Evolutionary conservation across 2,329 filamentous ascomycete genomes (phyloP).

Genomic region (Fusarium fracticaudum): DNA sequence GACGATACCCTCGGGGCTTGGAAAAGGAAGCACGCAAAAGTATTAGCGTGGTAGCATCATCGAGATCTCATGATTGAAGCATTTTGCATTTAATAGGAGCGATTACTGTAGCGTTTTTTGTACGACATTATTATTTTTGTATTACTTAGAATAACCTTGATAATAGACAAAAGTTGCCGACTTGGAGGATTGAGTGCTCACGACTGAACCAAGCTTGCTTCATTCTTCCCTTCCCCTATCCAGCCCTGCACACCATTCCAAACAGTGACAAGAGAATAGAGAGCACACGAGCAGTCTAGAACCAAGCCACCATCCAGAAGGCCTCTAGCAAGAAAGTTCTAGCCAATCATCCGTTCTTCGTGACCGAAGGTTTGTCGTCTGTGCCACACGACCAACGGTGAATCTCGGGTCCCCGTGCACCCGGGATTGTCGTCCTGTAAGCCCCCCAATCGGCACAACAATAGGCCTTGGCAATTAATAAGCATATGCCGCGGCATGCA

Average conservation of each 20-base stretch:
- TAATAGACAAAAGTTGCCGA: background rate
- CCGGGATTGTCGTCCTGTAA: too few species aligned
- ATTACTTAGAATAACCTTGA: background rate
- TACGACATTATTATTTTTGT: background rate
- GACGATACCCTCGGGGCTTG: background rate
- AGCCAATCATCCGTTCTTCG: background rate
- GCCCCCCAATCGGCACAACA: background rate
- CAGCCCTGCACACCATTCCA: background rate
- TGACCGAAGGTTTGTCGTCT: background rate
- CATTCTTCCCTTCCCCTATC: background rate
- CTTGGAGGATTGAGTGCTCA: background rate
- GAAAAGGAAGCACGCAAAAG: background rate
- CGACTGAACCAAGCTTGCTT: background rate
- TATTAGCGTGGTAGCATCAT: background rate
- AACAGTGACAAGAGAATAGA: fast-evolving
- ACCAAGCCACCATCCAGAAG: background rate
- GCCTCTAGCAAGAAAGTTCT: background rate
- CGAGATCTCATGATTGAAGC: background rate
- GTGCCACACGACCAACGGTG: background rate
- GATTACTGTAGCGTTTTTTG: background rate
- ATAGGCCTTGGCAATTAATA: background rate
- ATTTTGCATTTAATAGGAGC: background rate
- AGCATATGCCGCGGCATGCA: background rate
- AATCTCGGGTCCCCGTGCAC: background rate
- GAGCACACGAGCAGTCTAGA: background rate